Evolutionary conservation across 2,329 filamentous ascomycete species (phyloP).

Genomic region (Boeremia lycopersici): DNA sequence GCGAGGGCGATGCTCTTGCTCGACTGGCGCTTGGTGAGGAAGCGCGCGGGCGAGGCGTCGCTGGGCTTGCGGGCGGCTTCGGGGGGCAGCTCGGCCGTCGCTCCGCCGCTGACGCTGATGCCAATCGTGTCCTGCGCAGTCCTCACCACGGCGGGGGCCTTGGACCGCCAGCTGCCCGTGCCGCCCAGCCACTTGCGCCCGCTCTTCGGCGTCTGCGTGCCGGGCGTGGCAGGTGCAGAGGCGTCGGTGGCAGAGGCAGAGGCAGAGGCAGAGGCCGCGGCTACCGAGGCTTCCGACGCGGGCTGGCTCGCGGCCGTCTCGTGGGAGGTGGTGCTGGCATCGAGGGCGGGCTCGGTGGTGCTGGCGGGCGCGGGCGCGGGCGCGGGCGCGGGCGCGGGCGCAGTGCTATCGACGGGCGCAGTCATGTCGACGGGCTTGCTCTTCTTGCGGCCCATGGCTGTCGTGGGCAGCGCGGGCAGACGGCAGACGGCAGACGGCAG

Average conservation of each 20-base stretch:
- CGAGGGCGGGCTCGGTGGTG: neutral
- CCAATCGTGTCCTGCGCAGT: slow-evolving; percentile 55
- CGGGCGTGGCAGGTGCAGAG: slow-evolving; percentile 20
- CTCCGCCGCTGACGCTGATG: slow-evolving; percentile 49
- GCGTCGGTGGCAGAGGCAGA: slow-evolving; percentile 13
- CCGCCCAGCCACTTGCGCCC: slow-evolving; percentile 52
- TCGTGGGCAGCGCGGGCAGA: slow-evolving; percentile 24
- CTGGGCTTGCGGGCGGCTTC: slow-evolving; percentile 37
- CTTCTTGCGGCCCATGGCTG: slow-evolving; percentile 51
- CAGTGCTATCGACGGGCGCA: slow-evolving; percentile 16
- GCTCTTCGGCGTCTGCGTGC: slow-evolving; percentile 26
- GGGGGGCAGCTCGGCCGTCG: slow-evolving; percentile 48
- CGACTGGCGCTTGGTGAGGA: slow-evolving; percentile 52
- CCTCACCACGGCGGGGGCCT: slow-evolving; percentile 55
- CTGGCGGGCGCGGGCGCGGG: no score
- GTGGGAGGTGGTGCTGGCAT: slow-evolving; percentile 22
- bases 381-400: neutral
- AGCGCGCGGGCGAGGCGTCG: slow-evolving; percentile 41
- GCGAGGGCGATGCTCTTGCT: slow-evolving; percentile 55
- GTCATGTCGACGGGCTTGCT: slow-evolving; percentile 38
- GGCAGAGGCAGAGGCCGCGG: no score
- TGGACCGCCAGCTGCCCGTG: slow-evolving; percentile 52
- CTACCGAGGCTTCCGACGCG: slow-evolving; percentile 20
- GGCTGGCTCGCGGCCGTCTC: slow-evolving; percentile 22
- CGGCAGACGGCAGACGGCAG: no score